Conservation (phyloP, 2,329 filamentous ascomycete species). For the Diatrype stigma region DNA sequence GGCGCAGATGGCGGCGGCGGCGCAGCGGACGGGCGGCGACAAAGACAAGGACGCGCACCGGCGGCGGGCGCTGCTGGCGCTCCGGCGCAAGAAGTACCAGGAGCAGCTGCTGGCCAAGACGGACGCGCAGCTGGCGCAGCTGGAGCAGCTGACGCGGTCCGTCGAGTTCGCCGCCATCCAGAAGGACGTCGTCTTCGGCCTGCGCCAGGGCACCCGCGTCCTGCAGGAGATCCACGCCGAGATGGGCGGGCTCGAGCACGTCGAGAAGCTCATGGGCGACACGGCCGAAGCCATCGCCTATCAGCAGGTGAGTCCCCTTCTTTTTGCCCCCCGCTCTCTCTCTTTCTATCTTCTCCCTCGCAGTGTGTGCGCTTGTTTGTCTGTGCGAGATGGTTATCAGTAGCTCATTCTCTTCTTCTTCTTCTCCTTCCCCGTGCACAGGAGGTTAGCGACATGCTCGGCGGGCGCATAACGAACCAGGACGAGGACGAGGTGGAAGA, state of each 20-base stretch:
- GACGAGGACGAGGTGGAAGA: slow-evolving; percentile 98
- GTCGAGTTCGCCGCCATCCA: slow-evolving; percentile 97
- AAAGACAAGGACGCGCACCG: too few species aligned
- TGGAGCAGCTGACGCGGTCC: slow-evolving; percentile 81
- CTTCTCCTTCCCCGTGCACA: slow-evolving; percentile 32
- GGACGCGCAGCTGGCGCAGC: slow-evolving; percentile 86
- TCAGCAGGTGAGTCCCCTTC: slow-evolving; percentile 61
- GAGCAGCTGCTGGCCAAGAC: slow-evolving; percentile 84
- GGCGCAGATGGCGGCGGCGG: slow-evolving; percentile 71
- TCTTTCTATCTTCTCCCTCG: too few species aligned
- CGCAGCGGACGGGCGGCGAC: too few species aligned
- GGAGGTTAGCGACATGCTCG: slow-evolving; percentile 91
- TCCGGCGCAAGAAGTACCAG: slow-evolving; percentile 96
- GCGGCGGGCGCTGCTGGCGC: slow-evolving; percentile 74
- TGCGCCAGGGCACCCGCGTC: slow-evolving; percentile 88
- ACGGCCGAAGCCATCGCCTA: slow-evolving; percentile 87
- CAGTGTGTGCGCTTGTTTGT: too few species aligned
- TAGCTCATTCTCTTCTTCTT: too few species aligned
- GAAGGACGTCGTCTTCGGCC: slow-evolving; percentile 89
- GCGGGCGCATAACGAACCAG: slow-evolving; percentile 81
- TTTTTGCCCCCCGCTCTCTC: background rate
- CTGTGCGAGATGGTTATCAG: too few species aligned
- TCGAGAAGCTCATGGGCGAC: slow-evolving; percentile 94
- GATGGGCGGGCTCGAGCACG: slow-evolving; percentile 90
- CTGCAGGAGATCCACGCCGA: slow-evolving; percentile 88